Percentiles rank a stretch among this genome's conserved stretches.
Conservation (phyloP, 768 basidiomycete genomes). For the Suillus plorans region DNA sequence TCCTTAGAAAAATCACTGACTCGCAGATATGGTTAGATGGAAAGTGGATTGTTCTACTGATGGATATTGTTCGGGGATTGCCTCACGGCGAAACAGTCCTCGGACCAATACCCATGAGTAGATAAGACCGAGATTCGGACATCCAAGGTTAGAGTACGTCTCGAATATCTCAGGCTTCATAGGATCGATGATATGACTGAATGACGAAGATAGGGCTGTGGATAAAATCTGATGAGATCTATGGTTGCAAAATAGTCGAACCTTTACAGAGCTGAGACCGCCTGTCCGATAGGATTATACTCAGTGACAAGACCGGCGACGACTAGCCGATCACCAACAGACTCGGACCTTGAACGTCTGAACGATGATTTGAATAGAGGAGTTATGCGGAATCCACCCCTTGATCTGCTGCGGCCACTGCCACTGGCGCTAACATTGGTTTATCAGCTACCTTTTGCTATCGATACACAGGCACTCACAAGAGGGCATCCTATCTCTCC, state of each 20-base stretch:
- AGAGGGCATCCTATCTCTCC: neutral
- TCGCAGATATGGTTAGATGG: neutral
- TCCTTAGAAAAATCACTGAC: neutral
- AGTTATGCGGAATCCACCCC: neutral
- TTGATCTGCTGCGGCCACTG: too few relatives aligned
- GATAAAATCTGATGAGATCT: neutral
- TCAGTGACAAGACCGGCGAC: neutral
- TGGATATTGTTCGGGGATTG: constrained; percentile 1
- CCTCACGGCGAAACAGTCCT: neutral
- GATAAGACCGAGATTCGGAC: neutral
- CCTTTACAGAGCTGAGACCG: neutral
- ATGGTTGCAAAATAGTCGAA: neutral
- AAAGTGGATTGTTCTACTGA: neutral
- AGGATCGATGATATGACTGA: neutral
- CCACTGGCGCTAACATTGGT: neutral
- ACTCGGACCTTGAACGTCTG: neutral
- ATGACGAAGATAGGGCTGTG: neutral
- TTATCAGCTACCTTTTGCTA: neutral
- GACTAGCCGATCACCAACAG: neutral
- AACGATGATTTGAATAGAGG: neutral
- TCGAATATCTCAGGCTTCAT: neutral
- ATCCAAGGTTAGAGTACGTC: neutral
- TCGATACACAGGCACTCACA: neutral
- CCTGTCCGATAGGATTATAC: neutral
- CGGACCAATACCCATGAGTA: neutral